Base-by-base conservation (phyloP, 495 filamentous ascomycete species). In the Hypoxylon fuscum region DNA sequence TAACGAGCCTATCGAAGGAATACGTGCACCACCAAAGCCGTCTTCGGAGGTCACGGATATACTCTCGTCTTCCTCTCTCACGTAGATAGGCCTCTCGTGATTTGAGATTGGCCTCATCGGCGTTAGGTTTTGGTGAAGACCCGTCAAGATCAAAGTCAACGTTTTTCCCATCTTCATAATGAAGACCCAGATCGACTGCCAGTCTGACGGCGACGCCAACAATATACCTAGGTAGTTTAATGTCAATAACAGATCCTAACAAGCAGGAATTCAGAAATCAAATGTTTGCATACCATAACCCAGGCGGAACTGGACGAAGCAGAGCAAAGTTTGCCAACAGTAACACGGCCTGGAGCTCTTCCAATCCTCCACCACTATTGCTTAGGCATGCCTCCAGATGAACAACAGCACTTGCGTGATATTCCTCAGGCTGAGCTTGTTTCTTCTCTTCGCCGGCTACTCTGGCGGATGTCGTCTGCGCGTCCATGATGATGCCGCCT, bases 11-110 rank as follows among this genome's bases (percentile, higher is more conserved):
- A 70, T 98, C 94, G 60, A 97, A 89, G 25, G 90, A 93, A 71
- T 98, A 98, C 1, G 91, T 90, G 76, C 92, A 96, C 94, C 94
- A 98, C 92, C 94, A 98, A 15, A 98, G 78, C 22, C 94, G 85
- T 56, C 94, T 83, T 43, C 93, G 86, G 32, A 96, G 79, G 71
- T 98, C 94, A 18, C 94, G 88, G 17, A 91, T 81, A 84, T 91
- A 98, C 77, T 96, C 87, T 42, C 91, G 81, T 12, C 90, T 84
- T 12, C 93, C 93, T 46, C 84, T 82, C 75, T 94, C 82, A 37
- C 69, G 70, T 40, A 60, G 31, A 11, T 63, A 62, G 6, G 52
- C 68, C 12, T 74, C 71, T 41, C 74, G 72, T 14, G 61, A 34
- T 46, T 68, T 72, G 5, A 74, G 73, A 12, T 65, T 56, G 0